These are phyloP conservation scores for Planoprotostelium fungivorum DNA, from an alignment of 78 protist species.

Conservation along the genomic window DNA sequence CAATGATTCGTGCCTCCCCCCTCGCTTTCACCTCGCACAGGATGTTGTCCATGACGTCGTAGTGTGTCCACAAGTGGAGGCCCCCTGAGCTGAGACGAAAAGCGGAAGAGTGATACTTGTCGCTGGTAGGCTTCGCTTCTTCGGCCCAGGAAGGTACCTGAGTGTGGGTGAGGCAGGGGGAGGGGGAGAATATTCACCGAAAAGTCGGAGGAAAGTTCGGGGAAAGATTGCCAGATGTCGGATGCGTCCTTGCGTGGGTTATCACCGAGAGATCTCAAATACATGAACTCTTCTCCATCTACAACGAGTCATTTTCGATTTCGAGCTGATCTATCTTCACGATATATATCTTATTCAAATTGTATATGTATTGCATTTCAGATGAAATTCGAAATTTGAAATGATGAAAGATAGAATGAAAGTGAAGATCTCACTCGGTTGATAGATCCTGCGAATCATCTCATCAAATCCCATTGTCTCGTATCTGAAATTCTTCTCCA, in stretches of 20 bases:
- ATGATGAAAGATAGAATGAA: neutral
- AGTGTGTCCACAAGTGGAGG: conserved; percentile 25
- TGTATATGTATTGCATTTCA: too few species aligned
- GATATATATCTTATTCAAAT: too few species aligned
- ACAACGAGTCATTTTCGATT: neutral
- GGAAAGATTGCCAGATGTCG: conserved; percentile 2
- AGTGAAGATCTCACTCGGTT: neutral
- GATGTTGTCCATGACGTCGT: conserved; percentile 28
- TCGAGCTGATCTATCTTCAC: neutral
- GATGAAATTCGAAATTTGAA: too few species aligned
- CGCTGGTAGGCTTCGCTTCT: neutral
- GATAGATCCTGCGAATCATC: neutral
- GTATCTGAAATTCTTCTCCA: neutral
- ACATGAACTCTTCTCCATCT: neutral
- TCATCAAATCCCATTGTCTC: conserved; percentile 3
- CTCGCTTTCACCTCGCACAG: conserved; percentile 14
- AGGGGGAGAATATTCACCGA: neutral
- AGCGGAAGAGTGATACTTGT: neutral
- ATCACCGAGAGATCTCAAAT: neutral
- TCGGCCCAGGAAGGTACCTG: neutral
- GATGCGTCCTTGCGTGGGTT: conserved; percentile 6
- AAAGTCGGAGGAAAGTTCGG: neutral
- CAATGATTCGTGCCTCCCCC: too few species aligned
- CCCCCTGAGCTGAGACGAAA: conserved; percentile 6
- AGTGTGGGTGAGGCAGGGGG: neutral